Conservation (phyloP, 495 filamentous ascomycete genomes). For the Hyaloscypha variabilis region DNA sequence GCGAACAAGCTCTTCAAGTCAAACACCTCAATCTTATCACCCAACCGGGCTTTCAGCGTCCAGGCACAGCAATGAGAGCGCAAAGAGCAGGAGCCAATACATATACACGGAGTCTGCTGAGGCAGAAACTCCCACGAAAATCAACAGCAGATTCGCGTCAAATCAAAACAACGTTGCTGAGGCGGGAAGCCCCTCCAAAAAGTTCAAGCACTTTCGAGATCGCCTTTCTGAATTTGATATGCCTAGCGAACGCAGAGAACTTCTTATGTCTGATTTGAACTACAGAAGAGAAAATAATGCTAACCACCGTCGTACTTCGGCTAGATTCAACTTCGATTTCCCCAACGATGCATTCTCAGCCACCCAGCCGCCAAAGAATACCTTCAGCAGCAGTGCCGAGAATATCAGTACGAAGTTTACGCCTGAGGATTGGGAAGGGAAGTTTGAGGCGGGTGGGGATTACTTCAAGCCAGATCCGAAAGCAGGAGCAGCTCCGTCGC, state of each 20-base stretch:
- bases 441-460: constrained; percentile 50
- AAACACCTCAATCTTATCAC: not conserved
- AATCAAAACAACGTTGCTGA: constrained; percentile 6
- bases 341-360: constrained; percentile 41
- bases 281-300: constrained; percentile 19
- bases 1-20: not conserved
- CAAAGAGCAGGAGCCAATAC: not conserved
- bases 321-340: constrained; percentile 53
- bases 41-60: not conserved
- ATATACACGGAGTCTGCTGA: not conserved
- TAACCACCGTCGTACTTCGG: constrained; percentile 8
- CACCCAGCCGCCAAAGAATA: constrained; percentile 25
- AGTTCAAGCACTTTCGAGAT: constrained; percentile 7
- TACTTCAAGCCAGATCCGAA: constrained; percentile 50
- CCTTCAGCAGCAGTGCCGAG: constrained; percentile 61
- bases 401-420: constrained; percentile 78
- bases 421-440: constrained; percentile 59
- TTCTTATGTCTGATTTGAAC: not conserved
- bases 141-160: not conserved
- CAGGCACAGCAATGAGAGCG: not conserved
- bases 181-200: constrained; percentile 24
- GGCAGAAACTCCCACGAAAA: not conserved
- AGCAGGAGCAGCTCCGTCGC: constrained; percentile 22
- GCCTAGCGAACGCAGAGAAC: not conserved
- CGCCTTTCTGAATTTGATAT: too few species aligned